phyloP scores from a whole-genome alignment of 176 grass and related monocot genomes.

The Triticum monococcum region DNA sequence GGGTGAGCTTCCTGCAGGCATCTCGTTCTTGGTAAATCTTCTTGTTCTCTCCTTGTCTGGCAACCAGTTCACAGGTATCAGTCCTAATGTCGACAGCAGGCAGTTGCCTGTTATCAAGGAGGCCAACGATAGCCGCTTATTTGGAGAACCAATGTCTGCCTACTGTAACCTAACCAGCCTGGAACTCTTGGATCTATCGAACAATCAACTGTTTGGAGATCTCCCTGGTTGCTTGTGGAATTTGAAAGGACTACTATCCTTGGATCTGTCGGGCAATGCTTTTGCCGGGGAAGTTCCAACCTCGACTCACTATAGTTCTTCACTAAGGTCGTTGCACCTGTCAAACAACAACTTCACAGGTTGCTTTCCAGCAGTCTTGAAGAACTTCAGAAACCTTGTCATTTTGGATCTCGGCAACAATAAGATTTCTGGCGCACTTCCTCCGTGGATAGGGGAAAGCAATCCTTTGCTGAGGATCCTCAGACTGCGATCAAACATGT shows the following conservation, averaged over 20 bases:
- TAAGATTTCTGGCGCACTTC: not conserved
- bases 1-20: no score
- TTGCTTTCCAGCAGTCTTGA: not conserved
- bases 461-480: not conserved
- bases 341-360: not conserved
- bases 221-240: constrained; percentile 32
- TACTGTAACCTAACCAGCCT: not conserved
- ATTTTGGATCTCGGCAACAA: not conserved
- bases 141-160: not conserved
- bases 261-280: constrained; percentile 19
- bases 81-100: no score
- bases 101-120: no score
- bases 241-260: not conserved
- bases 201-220: constrained; percentile 18
- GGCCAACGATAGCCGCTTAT: no score
- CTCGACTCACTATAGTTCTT: not conserved
- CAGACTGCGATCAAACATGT: constrained; percentile 15
- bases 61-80: no score
- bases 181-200: not conserved
- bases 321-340: not conserved
- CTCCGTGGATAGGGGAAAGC: constrained; percentile 6
- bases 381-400: not conserved
- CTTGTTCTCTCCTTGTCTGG: no score
- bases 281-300: not conserved
- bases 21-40: no score